Evolutionary conservation across 140 eudicot genomes (phyloP), one percentile per base, ranked within the genome.

Genomic region (Stevia rebaudiana): DNA sequence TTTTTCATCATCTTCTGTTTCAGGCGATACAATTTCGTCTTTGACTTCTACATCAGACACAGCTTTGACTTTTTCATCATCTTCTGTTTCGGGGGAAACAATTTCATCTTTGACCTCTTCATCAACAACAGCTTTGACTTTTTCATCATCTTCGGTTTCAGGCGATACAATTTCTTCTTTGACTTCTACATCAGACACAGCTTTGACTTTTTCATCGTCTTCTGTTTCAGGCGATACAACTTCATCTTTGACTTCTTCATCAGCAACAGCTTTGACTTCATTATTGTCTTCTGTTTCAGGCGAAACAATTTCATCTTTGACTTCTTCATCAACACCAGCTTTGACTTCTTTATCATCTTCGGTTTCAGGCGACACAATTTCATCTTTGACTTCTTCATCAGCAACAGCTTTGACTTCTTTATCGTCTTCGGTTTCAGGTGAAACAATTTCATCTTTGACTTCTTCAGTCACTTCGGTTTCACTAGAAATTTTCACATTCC

Each of bases 401-500:
- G 43, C n/a, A 56, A 28, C 65, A 31, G 65, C 46, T 17, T 58
- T 44, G 33, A 30, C 57, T 61, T 43, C 39, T 48, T 37, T 11
- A 48, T 19, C 53, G 41, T 18, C 36, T n/a, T 10, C 64, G 5
- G 73, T 33, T 24, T 56, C 64, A 2, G n/a, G n/a, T n/a, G n/a
- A n/a, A n/a, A 11, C 51, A 24, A 25, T 30, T 69, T 55, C 60
- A 33, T 24, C n/a, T n/a, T n/a, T n/a, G n/a, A n/a, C 37, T 22
- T 71, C 63, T n/a, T 70, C 69, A 61, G 18, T 53, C 6, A 63
- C 36, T 11, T 69, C 66, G 8, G 60, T 16, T 17, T 48, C 70
- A 75, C 42, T 75, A 13, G 67, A 62, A 60, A 28, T 58, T 4
- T 61, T 67, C 33, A 41, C 73, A 21, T 23, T 53, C 21, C 54